These are phyloP conservation scores for Fusarium sublunatum DNA, from an alignment of 2,329 filamentous ascomycete species.

Conservation along the genomic window DNA sequence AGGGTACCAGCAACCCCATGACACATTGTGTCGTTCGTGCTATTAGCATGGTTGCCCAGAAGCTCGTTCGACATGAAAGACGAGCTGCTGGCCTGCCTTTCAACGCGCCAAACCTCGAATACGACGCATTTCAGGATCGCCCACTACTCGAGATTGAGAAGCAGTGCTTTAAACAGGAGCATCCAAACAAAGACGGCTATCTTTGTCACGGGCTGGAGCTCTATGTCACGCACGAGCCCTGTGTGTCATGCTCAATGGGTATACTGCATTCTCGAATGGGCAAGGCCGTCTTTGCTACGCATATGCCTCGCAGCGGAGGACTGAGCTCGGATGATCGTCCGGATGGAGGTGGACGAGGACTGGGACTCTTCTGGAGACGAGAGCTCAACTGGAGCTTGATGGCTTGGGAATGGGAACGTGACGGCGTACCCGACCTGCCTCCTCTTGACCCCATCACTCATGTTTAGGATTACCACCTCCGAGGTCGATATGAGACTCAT, in stretches of 20 bases:
- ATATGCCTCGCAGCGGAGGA: conserved; percentile 84
- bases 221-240: conserved; percentile 95
- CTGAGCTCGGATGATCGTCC: conserved; percentile 80
- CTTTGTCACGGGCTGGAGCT: conserved; percentile 94
- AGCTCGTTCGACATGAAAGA: conserved; percentile 68
- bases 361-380: conserved; percentile 76
- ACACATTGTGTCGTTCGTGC: conserved; percentile 81
- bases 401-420: conserved; percentile 79
- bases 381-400: conserved; percentile 89
- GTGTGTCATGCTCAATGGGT: conserved; percentile 96
- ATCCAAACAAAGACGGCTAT: conserved; percentile 81
- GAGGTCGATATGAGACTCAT: conserved; percentile 52
- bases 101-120: conserved; percentile 58
- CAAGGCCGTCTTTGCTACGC: conserved; percentile 80
- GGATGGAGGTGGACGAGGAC: conserved; percentile 67
- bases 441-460: conserved; percentile 62
- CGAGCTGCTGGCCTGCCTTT: conserved; percentile 52
- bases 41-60: conserved; percentile 83
- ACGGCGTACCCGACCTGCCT: conserved; percentile 53
- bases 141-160: conserved; percentile 76
- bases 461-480: conserved; percentile 60
- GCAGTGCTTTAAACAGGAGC: conserved; percentile 71
- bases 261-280: conserved; percentile 94
- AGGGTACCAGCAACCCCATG: conserved; percentile 75
- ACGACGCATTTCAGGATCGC: conserved; percentile 74